Base-by-base conservation (phyloP, 495 filamentous ascomycete species). In the Pseudotulostoma volvatum region DNA sequence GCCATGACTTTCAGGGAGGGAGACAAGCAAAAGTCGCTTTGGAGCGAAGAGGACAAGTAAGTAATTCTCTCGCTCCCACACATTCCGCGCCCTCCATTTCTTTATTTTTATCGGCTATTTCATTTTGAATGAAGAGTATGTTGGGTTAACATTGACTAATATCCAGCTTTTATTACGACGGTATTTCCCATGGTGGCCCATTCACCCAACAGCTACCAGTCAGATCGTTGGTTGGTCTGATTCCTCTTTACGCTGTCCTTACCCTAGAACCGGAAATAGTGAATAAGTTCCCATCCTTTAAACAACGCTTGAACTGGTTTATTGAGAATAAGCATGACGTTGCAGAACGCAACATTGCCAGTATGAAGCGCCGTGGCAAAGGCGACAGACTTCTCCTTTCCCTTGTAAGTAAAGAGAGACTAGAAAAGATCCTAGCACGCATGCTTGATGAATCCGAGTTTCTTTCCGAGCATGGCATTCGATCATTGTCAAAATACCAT, bases 401-500 rank as follows among this genome's bases (percentile, higher is more conserved):
- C 17, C 74, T 96, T 11, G 87, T 93, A 32, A 95, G 76, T 61
- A 85, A 83, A 53, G 84, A 92, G 31, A 76, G 88, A 1, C 61
- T 96, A 7, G 71, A 79, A 49, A 78, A 80, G 62, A 94, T 95
- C 39, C 59, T 95, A 32, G 71, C 77, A 55, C 74, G 83, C 23
- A 94, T 96, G 88, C 68, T 96, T 31, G 81, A 93, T 51, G 88
- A 94, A 55, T 77, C 79, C 11, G 88, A 96, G 55, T 96, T 96
- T 61, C 66, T 96, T 31, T 79, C 81, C 18, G 70, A 86, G 40
- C 79, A 93, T 47, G 88, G 88, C 33, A 92, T 96, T 44, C 77
- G 88, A 20, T 94, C 87, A 9, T 63, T 96, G 51, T 94, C 85
- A n/a, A 92, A 87, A 59, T 77, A 75, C 53, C 88, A 96, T 57